Evolutionary conservation across 306 rosid genomes (phyloP).

Genomic region (Prunus mongolica): DNA sequence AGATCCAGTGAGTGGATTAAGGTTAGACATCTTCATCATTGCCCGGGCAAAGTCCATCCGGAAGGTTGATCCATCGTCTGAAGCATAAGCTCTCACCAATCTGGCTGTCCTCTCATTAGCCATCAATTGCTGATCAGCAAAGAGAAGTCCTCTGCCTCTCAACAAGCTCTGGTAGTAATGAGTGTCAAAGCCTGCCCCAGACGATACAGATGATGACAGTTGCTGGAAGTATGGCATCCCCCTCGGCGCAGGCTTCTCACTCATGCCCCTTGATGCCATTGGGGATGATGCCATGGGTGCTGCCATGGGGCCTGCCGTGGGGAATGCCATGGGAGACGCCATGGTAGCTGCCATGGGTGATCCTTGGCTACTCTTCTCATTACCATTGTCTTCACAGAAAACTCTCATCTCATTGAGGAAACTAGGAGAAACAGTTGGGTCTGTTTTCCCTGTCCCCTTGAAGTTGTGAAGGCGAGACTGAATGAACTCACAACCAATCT

Average conservation of each 20-base stretch:
- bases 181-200: slow-evolving; percentile 59
- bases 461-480: slow-evolving; percentile 58
- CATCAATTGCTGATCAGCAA: slow-evolving; percentile 88
- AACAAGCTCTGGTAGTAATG: slow-evolving; percentile 63
- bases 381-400: slow-evolving; percentile 34
- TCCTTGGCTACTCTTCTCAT: neutral
- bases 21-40: slow-evolving; percentile 66
- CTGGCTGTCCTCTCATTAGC: slow-evolving; percentile 51
- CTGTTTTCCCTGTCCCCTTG: slow-evolving; percentile 61
- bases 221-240: slow-evolving; percentile 7
- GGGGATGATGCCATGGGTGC: neutral
- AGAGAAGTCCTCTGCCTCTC: slow-evolving; percentile 72
- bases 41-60: slow-evolving; percentile 70
- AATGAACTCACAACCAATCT: slow-evolving; percentile 69
- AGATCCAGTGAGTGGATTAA: slow-evolving; percentile 33
- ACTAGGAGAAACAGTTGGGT: slow-evolving; percentile 56
- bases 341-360: no score
- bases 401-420: slow-evolving; percentile 53
- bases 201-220: slow-evolving; percentile 42
- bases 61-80: slow-evolving; percentile 70
- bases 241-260: neutral
- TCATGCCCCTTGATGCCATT: neutral
- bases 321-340: no score
- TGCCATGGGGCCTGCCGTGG: no score
- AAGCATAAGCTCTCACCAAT: slow-evolving; percentile 68